These are phyloP conservation scores for Colletotrichum brevisporum DNA, from an alignment of 2,329 filamentous ascomycete genomes.

Conservation along the genomic window DNA sequence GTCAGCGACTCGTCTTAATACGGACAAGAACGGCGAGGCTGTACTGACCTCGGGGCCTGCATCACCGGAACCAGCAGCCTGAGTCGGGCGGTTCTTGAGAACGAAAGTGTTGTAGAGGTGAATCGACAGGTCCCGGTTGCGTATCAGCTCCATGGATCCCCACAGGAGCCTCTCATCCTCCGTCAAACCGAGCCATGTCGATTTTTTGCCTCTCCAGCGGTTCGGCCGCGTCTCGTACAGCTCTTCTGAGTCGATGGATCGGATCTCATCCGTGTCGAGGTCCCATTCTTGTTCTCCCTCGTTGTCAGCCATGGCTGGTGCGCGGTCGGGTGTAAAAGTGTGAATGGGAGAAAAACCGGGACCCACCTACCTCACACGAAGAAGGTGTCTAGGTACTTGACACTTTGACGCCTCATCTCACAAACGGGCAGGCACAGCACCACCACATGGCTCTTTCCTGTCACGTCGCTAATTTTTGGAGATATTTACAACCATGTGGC, in stretches of 20 bases:
- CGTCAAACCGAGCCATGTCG: conserved; percentile 77
- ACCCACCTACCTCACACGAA: not conserved
- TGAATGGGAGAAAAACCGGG: conserved; percentile 33
- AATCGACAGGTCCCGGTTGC: conserved; percentile 76
- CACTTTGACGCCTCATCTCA: too few relatives aligned
- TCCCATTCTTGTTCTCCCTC: conserved; percentile 53
- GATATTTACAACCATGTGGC: too few relatives aligned
- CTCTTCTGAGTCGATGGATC: conserved; percentile 62
- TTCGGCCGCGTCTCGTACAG: conserved; percentile 73
- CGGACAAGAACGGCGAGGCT: not conserved
- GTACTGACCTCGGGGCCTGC: conserved; percentile 11
- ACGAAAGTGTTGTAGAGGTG: conserved; percentile 86
- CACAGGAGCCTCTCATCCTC: conserved; percentile 74
- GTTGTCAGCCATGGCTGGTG: conserved; percentile 39
- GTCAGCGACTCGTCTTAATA: conserved; percentile 8
- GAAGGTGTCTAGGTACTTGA: too few relatives aligned
- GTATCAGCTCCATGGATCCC: conserved; percentile 73
- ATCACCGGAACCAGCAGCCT: not conserved
- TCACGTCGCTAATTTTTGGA: too few relatives aligned
- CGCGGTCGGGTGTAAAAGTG: not conserved
- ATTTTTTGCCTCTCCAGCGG: conserved; percentile 76
- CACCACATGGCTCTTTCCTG: too few relatives aligned
- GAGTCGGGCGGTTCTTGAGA: conserved; percentile 67
- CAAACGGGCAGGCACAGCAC: not conserved
- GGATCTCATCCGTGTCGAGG: conserved; percentile 61